These are phyloP conservation scores for Curvularia eragrostidis DNA, from an alignment of 2,329 filamentous ascomycete genomes.

Conservation along the genomic window DNA sequence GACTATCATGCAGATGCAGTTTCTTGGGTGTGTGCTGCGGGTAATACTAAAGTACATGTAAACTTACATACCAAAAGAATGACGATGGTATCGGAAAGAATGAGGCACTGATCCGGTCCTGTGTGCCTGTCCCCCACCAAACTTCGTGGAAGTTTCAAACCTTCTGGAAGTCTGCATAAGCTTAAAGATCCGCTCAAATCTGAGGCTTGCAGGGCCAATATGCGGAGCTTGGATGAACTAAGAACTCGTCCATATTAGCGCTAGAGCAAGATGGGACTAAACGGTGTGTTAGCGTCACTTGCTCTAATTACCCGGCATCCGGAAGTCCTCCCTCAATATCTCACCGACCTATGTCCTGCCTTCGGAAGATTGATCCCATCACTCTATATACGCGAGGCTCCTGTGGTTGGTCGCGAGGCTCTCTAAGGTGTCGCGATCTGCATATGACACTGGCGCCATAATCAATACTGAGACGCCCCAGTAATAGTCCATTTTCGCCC, in stretches of 20 bases:
- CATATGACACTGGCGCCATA: background rate
- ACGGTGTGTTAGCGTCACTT: slow-evolving; percentile 8
- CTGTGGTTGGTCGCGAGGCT: background rate
- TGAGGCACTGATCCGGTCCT: no score
- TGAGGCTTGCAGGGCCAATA: slow-evolving; percentile 18
- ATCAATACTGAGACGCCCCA: background rate
- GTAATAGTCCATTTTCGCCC: slow-evolving; percentile 2
- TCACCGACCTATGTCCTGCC: slow-evolving; percentile 23
- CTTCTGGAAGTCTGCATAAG: slow-evolving; percentile 19
- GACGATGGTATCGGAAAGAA: background rate
- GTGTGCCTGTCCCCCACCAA: background rate
- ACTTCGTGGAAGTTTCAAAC: background rate
- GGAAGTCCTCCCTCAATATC: slow-evolving; percentile 19
- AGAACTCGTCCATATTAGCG: slow-evolving; percentile 8
- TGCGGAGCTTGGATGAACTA: slow-evolving; percentile 23
- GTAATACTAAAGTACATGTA: background rate
- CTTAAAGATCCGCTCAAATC: slow-evolving; percentile 20
- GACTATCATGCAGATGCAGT: background rate
- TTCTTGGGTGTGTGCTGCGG: background rate
- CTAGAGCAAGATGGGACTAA: slow-evolving; percentile 11
- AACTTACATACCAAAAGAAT: no score
- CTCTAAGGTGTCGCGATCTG: background rate
- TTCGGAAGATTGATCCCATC: slow-evolving; percentile 3
- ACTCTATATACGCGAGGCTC: background rate
- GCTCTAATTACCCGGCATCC: slow-evolving; percentile 24